Evolutionary conservation across 148 eudicot genomes (phyloP).

Genomic region (Cornus controversa): DNA sequence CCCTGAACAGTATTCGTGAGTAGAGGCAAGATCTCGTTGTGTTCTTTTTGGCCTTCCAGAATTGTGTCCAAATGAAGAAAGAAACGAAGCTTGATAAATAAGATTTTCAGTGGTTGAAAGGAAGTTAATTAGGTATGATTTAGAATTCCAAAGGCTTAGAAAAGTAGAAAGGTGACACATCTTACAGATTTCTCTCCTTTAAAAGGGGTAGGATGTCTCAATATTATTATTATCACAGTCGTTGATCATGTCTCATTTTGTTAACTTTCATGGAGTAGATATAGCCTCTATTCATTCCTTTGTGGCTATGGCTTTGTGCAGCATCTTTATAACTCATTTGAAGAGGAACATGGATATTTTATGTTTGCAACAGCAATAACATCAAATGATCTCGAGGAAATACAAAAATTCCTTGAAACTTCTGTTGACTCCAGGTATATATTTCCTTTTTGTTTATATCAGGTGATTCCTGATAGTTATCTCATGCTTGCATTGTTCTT

Average conservation of each 20-base stretch:
- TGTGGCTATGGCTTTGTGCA: conserved; percentile 34
- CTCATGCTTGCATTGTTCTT: neutral
- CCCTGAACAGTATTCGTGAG: neutral
- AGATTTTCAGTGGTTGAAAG: neutral
- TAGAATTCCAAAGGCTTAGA: neutral
- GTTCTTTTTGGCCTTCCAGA: neutral
- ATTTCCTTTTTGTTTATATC: neutral
- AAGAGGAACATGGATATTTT: conserved; percentile 72
- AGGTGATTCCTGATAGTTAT: conserved; percentile 8
- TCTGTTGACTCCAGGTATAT: conserved; percentile 70
- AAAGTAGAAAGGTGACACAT: neutral
- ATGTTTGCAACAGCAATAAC: conserved; percentile 82
- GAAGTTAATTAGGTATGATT: neutral
- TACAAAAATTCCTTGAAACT: conserved; percentile 87
- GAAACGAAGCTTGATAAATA: neutral
- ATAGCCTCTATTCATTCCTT: neutral
- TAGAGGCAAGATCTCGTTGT: neutral
- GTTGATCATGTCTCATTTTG: neutral
- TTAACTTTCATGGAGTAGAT: neutral
- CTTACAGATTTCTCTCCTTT: neutral
- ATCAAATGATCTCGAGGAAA: conserved; percentile 90
- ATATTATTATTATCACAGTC: neutral
- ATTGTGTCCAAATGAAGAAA: neutral
- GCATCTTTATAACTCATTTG: conserved; percentile 81
- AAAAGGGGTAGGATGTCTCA: neutral